These are phyloP conservation scores for Fusarium phyllophilum DNA, from an alignment of 2,329 filamentous ascomycete species.

Conservation along the genomic window DNA sequence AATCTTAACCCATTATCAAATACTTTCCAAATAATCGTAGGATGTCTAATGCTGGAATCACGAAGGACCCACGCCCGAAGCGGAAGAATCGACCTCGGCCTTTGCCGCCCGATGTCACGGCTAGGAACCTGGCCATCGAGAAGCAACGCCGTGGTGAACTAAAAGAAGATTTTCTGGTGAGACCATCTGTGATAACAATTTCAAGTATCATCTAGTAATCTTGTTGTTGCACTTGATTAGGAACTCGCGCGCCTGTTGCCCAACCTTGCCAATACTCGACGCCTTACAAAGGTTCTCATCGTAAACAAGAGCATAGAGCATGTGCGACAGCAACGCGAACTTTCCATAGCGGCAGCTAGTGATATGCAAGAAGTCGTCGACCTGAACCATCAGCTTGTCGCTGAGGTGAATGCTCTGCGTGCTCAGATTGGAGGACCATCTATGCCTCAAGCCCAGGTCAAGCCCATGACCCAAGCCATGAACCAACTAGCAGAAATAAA, in stretches of 20 bases:
- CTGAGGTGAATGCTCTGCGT: conserved; percentile 14
- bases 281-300: conserved; percentile 20
- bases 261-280: not conserved
- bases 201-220: not conserved
- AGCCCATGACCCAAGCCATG: conserved; percentile 13
- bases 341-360: not conserved
- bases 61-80: not conserved
- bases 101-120: conserved; percentile 14
- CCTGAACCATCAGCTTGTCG: not conserved
- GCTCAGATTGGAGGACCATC: not conserved
- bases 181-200: not conserved
- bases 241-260: conserved; percentile 17
- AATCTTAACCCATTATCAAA: not conserved
- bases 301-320: conserved; percentile 19
- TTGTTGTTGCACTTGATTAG: not conserved
- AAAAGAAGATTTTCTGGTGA: conserved; percentile 14
- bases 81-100: conserved; percentile 12
- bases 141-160: conserved; percentile 15
- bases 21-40: not conserved
- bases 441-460: not conserved
- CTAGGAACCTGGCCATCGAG: conserved; percentile 20
- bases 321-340: not conserved
- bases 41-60: not conserved
- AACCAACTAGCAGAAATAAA: conserved; percentile 9
- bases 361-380: conserved; percentile 2